These are phyloP conservation scores for Apophysomyces ossiformis DNA, from an alignment of 371 early-diverging fungal species.

Conservation along the genomic window DNA sequence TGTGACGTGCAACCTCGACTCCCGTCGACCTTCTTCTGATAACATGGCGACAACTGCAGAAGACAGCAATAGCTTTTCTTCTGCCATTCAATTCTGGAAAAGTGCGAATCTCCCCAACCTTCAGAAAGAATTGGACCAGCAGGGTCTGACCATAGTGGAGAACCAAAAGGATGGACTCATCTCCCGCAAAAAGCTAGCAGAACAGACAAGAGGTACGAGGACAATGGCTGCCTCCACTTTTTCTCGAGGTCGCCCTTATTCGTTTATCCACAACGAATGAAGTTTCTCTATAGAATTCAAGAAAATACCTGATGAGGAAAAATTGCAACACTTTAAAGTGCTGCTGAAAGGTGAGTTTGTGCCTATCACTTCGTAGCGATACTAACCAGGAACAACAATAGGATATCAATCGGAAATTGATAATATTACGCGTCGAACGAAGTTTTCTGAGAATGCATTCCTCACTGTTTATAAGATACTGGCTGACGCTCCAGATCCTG, in stretches of 20 bases:
- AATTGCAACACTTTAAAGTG: constrained; percentile 71
- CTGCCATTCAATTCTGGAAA: constrained; percentile 65
- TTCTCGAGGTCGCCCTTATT: background rate
- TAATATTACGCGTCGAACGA: constrained; percentile 81
- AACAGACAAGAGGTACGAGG: constrained; percentile 81
- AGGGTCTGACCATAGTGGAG: constrained; percentile 80
- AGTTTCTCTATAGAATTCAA: constrained; percentile 66
- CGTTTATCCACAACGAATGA: constrained; percentile 15
- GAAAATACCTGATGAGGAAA: constrained; percentile 78
- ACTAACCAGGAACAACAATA: constrained; percentile 13
- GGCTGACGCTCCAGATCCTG: constrained; percentile 89
- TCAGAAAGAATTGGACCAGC: constrained; percentile 77
- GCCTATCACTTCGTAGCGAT: background rate
- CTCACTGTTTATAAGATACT: constrained; percentile 79
- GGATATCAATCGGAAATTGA: constrained; percentile 94
- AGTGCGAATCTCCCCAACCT: constrained; percentile 69
- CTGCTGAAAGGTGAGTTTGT: constrained; percentile 66
- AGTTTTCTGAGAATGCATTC: constrained; percentile 84
- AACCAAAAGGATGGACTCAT: constrained; percentile 83
- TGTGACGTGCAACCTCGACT: background rate
- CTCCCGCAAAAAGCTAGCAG: constrained; percentile 83
- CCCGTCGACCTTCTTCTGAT: background rate
- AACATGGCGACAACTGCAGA: constrained; percentile 20
- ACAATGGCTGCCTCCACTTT: background rate
- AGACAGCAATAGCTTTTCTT: constrained; percentile 51